Percentiles rank a stretch among this genome's conserved stretches.
phyloP scores from a whole-genome alignment of 805 yeast species.

The Spencermartinsiella europaea region DNA sequence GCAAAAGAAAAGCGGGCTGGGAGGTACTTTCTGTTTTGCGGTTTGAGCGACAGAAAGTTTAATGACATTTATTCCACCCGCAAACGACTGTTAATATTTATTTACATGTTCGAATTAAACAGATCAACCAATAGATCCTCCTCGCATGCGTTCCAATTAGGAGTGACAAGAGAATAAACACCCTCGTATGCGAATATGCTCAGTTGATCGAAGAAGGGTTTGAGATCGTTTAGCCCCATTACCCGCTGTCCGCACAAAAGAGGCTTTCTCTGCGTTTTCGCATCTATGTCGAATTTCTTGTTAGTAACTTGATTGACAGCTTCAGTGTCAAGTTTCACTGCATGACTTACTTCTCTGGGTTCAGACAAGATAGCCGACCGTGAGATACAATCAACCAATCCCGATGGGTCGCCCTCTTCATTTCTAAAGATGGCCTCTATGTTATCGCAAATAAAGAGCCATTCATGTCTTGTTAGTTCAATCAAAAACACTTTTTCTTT shows the following conservation, averaged over 20 bases:
- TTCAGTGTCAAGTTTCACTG: background rate
- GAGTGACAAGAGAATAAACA: constrained; percentile 46
- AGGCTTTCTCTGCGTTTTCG: constrained; percentile 30
- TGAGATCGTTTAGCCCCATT: constrained; percentile 42
- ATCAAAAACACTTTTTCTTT: no score
- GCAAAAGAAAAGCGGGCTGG: constrained; percentile 88
- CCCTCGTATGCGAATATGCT: constrained; percentile 63
- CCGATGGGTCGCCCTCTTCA: constrained; percentile 26
- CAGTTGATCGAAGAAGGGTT: constrained; percentile 60
- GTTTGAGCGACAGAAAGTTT: constrained; percentile 36
- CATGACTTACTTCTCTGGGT: constrained; percentile 18
- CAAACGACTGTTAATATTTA: background rate
- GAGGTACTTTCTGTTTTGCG: constrained; percentile 77
- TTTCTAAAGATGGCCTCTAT: constrained; percentile 49
- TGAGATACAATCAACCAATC: constrained; percentile 47
- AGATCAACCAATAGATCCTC: constrained; percentile 59
- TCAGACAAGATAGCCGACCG: constrained; percentile 8
- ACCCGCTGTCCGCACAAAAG: constrained; percentile 36
- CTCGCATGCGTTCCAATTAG: constrained; percentile 45
- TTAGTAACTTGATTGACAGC: background rate
- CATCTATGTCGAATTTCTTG: background rate
- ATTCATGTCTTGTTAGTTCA: constrained; percentile 42
- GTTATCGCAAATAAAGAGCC: constrained; percentile 78
- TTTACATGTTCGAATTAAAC: constrained; percentile 16
- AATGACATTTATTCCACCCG: background rate